Percentiles rank a stretch among this genome's conserved stretches.
These are phyloP conservation scores for Sclerotinia spermophila DNA, from an alignment of 2,329 filamentous ascomycete genomes.

Conservation along the genomic window DNA sequence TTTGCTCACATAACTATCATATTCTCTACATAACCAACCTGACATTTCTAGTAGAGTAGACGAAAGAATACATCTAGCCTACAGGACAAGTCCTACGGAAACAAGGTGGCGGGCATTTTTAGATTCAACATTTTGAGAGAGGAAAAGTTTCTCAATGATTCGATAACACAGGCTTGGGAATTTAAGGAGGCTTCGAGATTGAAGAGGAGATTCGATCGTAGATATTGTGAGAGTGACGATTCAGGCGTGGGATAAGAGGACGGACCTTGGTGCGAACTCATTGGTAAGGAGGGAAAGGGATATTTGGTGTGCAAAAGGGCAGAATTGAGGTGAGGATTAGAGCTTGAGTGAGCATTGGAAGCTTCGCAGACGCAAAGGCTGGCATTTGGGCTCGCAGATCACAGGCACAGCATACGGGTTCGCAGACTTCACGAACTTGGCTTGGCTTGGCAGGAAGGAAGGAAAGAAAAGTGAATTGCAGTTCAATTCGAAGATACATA, in stretches of 20 bases:
- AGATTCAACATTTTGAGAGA: neutral
- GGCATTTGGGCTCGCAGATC: neutral
- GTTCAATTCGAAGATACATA: neutral
- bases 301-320: too few species aligned
- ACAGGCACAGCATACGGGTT: neutral
- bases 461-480: too few species aligned
- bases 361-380: neutral
- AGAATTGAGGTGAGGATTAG: too few species aligned
- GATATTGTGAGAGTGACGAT: conserved; percentile 4
- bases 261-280: neutral
- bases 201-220: neutral
- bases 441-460: neutral
- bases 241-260: neutral
- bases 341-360: neutral
- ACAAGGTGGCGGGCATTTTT: conserved; percentile 7
- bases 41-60: neutral
- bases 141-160: neutral
- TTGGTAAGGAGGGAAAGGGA: neutral
- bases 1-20: neutral
- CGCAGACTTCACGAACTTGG: neutral
- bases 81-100: neutral
- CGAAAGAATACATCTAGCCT: neutral
- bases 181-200: neutral
- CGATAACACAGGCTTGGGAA: conserved; percentile 9
- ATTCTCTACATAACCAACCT: neutral